Conservation (phyloP, 495 filamentous ascomycete genomes). For the Clavariopsis aquatica region DNA sequence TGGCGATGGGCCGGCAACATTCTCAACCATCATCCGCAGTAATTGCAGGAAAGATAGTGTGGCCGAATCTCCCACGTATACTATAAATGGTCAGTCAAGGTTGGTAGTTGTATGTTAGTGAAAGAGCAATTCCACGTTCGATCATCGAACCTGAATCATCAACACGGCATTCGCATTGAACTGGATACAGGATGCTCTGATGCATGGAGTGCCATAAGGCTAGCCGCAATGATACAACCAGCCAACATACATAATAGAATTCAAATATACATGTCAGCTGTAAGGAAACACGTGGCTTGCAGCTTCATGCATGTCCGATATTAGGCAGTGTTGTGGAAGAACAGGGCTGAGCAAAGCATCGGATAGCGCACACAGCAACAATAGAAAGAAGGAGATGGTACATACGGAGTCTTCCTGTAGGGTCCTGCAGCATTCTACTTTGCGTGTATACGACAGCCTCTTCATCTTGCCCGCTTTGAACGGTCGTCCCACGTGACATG, state of each 20-base stretch:
- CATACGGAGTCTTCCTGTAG: conserved; percentile 58
- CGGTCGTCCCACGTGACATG: conserved; percentile 51
- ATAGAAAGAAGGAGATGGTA: conserved; percentile 25
- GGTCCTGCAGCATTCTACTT: conserved; percentile 62
- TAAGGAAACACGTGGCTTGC: background rate
- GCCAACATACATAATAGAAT: no score
- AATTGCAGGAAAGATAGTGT: conserved; percentile 71
- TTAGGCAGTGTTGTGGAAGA: background rate
- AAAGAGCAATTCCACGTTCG: no score
- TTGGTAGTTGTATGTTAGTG: no score
- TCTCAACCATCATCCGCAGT: conserved; percentile 71
- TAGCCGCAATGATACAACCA: no score
- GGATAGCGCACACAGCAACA: background rate
- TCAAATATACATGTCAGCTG: background rate
- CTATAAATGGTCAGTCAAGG: conserved; percentile 37
- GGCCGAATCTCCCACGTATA: conserved; percentile 74
- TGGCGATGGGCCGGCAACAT: conserved; percentile 61
- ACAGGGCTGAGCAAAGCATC: background rate
- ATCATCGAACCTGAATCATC: no score
- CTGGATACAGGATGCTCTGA: no score
- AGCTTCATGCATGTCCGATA: conserved; percentile 1
- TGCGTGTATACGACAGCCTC: conserved; percentile 60
- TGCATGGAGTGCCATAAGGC: no score
- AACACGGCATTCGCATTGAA: no score
- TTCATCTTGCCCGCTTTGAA: conserved; percentile 54